Conservation (phyloP, 2,329 filamentous ascomycete genomes). For the Pseudogymnoascus sp. region DNA sequence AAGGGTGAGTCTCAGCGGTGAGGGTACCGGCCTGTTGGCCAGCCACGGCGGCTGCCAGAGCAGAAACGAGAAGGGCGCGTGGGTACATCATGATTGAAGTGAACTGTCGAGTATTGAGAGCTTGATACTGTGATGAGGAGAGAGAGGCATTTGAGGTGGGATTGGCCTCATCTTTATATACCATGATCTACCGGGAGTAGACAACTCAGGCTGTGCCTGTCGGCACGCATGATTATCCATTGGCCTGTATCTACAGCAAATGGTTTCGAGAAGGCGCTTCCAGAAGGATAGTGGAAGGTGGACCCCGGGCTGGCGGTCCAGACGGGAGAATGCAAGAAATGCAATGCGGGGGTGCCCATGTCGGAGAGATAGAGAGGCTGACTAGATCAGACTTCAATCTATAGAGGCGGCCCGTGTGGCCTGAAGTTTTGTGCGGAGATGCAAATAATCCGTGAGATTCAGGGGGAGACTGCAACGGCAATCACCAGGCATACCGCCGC, state of each 20-base stretch:
- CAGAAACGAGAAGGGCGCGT: conserved; percentile 15
- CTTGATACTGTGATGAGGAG: neutral
- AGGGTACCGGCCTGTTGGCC: conserved; percentile 41
- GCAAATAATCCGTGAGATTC: neutral
- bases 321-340: neutral
- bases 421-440: neutral
- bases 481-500: neutral
- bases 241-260: neutral
- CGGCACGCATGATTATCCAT: neutral
- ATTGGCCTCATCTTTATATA: neutral
- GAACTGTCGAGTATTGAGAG: neutral
- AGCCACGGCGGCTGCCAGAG: conserved; percentile 34
- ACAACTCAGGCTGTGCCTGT: conserved; percentile 2
- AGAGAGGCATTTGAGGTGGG: neutral
- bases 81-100: neutral
- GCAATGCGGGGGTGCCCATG: neutral
- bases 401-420: neutral
- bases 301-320: neutral
- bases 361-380: neutral
- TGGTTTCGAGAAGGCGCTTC: neutral
- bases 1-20: conserved; percentile 40
- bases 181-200: neutral
- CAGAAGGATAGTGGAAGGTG: neutral
- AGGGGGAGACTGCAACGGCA: neutral
- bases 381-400: neutral